Base-by-base conservation (phyloP, 192 early-diverging fungal genomes). In the Coemansia pectinata region DNA sequence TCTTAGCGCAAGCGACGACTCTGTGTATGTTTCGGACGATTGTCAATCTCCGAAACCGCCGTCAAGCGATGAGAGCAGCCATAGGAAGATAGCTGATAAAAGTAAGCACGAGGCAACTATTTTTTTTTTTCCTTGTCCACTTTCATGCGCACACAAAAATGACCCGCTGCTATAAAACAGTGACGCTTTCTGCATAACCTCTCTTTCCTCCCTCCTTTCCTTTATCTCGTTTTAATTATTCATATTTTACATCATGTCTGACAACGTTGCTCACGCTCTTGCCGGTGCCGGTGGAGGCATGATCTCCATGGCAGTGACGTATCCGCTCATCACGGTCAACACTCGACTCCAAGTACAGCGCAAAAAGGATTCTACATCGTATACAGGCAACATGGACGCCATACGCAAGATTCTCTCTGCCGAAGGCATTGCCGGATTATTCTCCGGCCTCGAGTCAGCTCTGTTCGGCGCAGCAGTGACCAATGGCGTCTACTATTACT, bases 401-500 rank as follows among this genome's bases (percentile, higher is more conserved):
- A 84, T 96, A 74, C 76, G 87, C 68, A 97, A 95, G 86, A 96
- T 99, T 68, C 38, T 98, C 12, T 85, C 90, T 66, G 86, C 90
- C 66, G 98, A 98, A 75, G 97, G 98, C 53, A 78, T 94, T 11
- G 69, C 83, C 12, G 96, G 96, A 4, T 85, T 99, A 31, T 99
- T 97, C 82, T 90, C 95, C 86, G 98, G 98, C 19, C 84, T 98
- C 70, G 89, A 91, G 76, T 96, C 95, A 42, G 96, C 96, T 14
- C 85, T 99, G 60, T 96, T 98, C 77, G 98, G 98, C 23, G 96
- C 96, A 67, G 95, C 96, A 25, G 79, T 98, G 34, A 99, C 98
- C 59, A 97, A 98, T 78, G 95, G 93, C 55, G 84, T 88, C 42
- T 93, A 93, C 85, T 93, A 92, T 77, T 92, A 91, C 70, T 92